phyloP scores from a whole-genome alignment of 768 basidiomycete species.

The Mycena belliarum region DNA sequence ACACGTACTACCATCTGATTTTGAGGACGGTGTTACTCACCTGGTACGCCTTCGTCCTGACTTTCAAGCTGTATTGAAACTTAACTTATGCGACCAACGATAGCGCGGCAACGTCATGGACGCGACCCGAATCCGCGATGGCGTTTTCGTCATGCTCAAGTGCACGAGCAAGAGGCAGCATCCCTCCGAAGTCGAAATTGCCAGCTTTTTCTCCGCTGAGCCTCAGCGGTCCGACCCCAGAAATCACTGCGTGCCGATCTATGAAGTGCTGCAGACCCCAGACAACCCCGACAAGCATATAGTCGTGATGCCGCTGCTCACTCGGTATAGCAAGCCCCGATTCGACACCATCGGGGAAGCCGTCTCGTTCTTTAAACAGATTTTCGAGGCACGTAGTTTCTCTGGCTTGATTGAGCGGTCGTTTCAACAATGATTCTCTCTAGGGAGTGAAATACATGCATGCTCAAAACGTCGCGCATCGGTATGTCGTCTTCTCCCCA shows the following conservation, averaged over 20 bases:
- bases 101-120: slow-evolving; percentile 26
- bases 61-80: neutral
- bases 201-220: slow-evolving; percentile 23
- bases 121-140: slow-evolving; percentile 34
- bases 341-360: too few species aligned
- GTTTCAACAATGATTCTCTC: too few species aligned
- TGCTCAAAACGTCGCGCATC: slow-evolving; percentile 29
- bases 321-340: too few species aligned
- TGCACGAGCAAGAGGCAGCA: slow-evolving; percentile 14
- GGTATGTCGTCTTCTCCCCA: slow-evolving; percentile 19
- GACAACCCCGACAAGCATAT: too few species aligned
- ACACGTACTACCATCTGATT: neutral
- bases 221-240: slow-evolving; percentile 19
- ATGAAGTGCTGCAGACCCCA: too few species aligned
- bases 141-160: slow-evolving; percentile 33
- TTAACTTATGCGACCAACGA: too few species aligned
- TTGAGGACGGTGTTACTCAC: neutral
- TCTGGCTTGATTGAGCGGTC: too few species aligned
- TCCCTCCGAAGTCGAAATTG: slow-evolving; percentile 34
- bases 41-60: neutral
- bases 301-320: too few species aligned
- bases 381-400: too few species aligned
- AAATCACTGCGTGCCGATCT: slow-evolving; percentile 39
- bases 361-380: too few species aligned
- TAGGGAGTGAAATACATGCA: slow-evolving; percentile 40